Evolutionary conservation across 306 rosid species (phyloP).

Genomic region (Aeschynomene evenia): DNA sequence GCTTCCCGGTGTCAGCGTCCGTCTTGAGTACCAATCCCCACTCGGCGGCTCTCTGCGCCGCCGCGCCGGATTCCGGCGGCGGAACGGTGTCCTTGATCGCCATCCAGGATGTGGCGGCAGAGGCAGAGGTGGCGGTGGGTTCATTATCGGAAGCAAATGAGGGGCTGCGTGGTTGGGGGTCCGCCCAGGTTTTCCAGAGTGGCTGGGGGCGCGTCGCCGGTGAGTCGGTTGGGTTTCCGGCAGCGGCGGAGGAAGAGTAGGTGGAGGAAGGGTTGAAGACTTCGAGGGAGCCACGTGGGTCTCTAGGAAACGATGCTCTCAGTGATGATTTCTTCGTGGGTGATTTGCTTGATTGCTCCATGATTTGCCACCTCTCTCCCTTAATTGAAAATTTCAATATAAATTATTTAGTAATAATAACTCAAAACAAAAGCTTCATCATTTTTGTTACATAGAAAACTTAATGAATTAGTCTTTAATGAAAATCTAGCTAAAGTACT

Average conservation of each 20-base stretch:
- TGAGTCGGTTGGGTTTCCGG: slow-evolving; percentile 28
- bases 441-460: background rate
- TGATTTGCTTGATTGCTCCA: slow-evolving; percentile 48
- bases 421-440: background rate
- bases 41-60: slow-evolving; percentile 87
- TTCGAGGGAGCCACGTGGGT: slow-evolving; percentile 86
- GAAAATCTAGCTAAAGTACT: background rate
- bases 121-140: slow-evolving; percentile 45
- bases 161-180: slow-evolving; percentile 18
- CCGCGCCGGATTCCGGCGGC: slow-evolving; percentile 40
- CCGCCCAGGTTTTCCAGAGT: slow-evolving; percentile 52
- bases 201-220: slow-evolving; percentile 40
- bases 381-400: slow-evolving; percentile 20
- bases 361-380: slow-evolving; percentile 5
- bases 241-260: slow-evolving; percentile 17
- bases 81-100: slow-evolving; percentile 57
- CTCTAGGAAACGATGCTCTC: slow-evolving; percentile 56
- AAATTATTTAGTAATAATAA: background rate
- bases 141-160: slow-evolving; percentile 42
- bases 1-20: slow-evolving; percentile 80
- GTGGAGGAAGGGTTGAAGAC: slow-evolving; percentile 73
- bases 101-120: slow-evolving; percentile 79
- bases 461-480: too few species aligned
- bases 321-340: slow-evolving; percentile 38
- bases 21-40: slow-evolving; percentile 88